Base-by-base conservation (phyloP, 169 alveolate genomes). In the Plasmodium sp. region DNA sequence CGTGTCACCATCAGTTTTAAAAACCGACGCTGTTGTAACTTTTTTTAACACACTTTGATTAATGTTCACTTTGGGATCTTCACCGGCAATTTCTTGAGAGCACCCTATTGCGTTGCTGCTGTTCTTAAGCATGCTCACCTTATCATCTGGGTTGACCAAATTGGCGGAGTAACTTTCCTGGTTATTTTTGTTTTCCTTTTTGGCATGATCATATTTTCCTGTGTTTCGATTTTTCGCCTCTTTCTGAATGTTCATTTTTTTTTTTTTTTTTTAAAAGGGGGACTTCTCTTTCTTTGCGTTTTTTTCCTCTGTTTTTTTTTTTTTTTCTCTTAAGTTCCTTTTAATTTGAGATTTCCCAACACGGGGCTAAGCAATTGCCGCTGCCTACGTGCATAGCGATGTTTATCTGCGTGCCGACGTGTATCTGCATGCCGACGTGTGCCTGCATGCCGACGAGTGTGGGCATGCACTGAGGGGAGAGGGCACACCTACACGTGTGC, bases 11-110 rank as follows among this genome's bases (percentile, higher is more conserved):
- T 58, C 72, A 58, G 9, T 16, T 56, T 83, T 83, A 56, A 83
- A 18, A 83, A 10, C 1, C 10, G 36, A 71, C 14, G n/a, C 1
- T 18, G 71, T 74, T 34, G 34, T 83, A 27, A 58, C 43, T 83
- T 83, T n/a, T 58, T 83, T 83, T 62, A 83, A 83, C 36, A 58
- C 31, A 83, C 80, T 83, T 83, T 22, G 77, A 12, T 83, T 74
- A 10, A 16, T 83, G 3, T 31, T 67, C 16, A 3, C 39, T 58
- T 83, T 83, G 27, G 5, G 62, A 36, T 84, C 43, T 43, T 22
- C 92, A 84, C 34, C 34, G 2, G 14, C 48, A 6, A 36, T 84
- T 22, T 84, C 83, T 67, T 67, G 45, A 39, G 82, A 36, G 33
- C 33, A 43, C 14, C 74, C 92, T 33, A 33, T 84, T 34, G 45